These are phyloP conservation scores for Tuber indicum DNA, from an alignment of 495 filamentous ascomycete genomes.

Conservation along the genomic window DNA sequence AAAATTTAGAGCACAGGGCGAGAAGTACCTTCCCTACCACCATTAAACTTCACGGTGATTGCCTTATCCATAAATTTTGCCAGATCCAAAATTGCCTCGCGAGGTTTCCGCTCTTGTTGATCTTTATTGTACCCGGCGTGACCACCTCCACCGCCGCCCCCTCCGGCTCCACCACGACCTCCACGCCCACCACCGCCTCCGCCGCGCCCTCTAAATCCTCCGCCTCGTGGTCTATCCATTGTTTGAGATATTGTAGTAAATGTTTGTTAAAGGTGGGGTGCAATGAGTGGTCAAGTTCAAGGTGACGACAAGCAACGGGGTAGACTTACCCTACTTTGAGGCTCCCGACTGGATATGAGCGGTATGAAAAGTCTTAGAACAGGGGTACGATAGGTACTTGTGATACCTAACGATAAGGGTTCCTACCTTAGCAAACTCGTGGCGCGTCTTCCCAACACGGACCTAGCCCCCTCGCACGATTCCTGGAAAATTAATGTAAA, in stretches of 20 bases:
- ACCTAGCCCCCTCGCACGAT: not conserved
- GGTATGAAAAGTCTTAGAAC: not conserved
- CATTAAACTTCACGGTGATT: conserved; percentile 92
- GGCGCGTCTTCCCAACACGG: not conserved
- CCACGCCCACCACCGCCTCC: conserved; percentile 47
- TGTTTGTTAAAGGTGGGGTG: conserved; percentile 29
- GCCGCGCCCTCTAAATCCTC: conserved; percentile 42
- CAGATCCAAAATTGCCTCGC: conserved; percentile 95
- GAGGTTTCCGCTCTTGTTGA: conserved; percentile 73
- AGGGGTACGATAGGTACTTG: not conserved
- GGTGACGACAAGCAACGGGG: conserved; percentile 2
- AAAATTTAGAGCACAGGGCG: not conserved
- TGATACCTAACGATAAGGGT: not conserved
- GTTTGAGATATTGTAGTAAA: conserved; percentile 14
- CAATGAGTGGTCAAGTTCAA: conserved; percentile 17
- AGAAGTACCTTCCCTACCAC: conserved; percentile 76
- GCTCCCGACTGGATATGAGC: not conserved
- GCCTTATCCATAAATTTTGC: conserved; percentile 94
- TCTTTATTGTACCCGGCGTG: conserved; percentile 42
- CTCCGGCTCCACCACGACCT: conserved; percentile 44
- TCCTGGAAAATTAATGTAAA: not conserved
- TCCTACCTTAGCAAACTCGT: not conserved
- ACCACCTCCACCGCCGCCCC: conserved; percentile 47
- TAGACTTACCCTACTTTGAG: conserved; percentile 22
- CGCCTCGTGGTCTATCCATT: conserved; percentile 39